Evolutionary conservation across 768 basidiomycete genomes (phyloP).

Genomic region (Mycena galopus): DNA sequence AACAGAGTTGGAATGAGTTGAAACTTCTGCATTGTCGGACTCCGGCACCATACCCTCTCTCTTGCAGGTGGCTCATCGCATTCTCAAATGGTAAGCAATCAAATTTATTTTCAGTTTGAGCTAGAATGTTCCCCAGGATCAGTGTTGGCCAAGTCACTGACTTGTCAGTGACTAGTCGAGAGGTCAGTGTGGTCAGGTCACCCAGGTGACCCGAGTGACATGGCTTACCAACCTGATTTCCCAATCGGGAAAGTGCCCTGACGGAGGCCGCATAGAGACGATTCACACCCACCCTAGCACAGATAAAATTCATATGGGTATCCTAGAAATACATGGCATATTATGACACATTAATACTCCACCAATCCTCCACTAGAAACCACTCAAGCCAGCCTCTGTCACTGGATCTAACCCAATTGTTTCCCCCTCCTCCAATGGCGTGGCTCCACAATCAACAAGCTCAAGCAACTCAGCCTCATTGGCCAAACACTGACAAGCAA

Average conservation of each 20-base stretch:
- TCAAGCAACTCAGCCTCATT: no score
- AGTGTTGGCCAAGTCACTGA: no score
- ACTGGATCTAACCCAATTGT: background rate
- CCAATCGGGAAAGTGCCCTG: background rate
- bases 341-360: background rate
- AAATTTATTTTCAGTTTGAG: no score
- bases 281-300: background rate
- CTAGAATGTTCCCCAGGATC: no score
- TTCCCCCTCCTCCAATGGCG: no score
- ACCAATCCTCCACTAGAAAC: background rate
- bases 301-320: background rate
- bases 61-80: no score
- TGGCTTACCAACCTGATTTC: background rate
- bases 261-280: background rate
- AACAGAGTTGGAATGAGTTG: no score
- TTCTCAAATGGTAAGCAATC: no score
- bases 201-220: background rate
- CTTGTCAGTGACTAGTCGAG: background rate
- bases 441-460: no score
- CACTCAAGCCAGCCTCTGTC: background rate
- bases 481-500: no score
- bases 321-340: background rate
- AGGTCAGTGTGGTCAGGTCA: background rate
- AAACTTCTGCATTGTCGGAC: no score
- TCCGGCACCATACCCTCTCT: no score